Conservation (phyloP, 2,329 filamentous ascomycete species). For the Claviceps maximensis region DNA sequence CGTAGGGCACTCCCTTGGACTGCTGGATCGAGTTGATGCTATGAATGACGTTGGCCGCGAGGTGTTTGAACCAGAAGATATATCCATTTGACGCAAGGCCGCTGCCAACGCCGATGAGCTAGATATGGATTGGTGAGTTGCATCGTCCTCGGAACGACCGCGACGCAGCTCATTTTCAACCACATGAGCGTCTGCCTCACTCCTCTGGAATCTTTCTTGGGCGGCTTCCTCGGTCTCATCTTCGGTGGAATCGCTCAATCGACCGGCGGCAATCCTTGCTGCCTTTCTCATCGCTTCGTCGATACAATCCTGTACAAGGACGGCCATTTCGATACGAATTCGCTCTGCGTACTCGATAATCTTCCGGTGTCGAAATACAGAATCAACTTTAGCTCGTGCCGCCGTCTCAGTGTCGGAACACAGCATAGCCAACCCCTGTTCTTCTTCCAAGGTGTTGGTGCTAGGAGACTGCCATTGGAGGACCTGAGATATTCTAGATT, state of each 20-base stretch:
- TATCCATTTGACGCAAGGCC: constrained; percentile 32
- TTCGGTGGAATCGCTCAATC: constrained; percentile 64
- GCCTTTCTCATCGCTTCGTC: constrained; percentile 84
- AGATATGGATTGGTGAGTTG: constrained; percentile 12
- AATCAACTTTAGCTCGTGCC: constrained; percentile 80
- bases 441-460: constrained; percentile 80
- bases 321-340: constrained; percentile 84
- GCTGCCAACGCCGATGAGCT: constrained; percentile 40
- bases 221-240: constrained; percentile 33
- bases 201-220: constrained; percentile 7
- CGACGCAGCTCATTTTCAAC: constrained; percentile 7
- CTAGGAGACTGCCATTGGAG: constrained; percentile 94
- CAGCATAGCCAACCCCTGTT: constrained; percentile 76
- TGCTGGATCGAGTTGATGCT: constrained; percentile 73
- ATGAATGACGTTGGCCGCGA: constrained; percentile 40
- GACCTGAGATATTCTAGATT: constrained; percentile 87
- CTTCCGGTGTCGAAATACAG: constrained; percentile 77
- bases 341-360: constrained; percentile 95
- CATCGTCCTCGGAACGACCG: constrained; percentile 7
- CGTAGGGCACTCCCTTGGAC: constrained; percentile 80
- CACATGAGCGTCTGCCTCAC: constrained; percentile 5
- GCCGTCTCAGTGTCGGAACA: constrained; percentile 80
- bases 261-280: constrained; percentile 71
- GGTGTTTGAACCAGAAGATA: constrained; percentile 15
- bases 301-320: constrained; percentile 90